Base-by-base conservation (phyloP, 805 yeast species). In the Metschnikowia gelsemii region DNA sequence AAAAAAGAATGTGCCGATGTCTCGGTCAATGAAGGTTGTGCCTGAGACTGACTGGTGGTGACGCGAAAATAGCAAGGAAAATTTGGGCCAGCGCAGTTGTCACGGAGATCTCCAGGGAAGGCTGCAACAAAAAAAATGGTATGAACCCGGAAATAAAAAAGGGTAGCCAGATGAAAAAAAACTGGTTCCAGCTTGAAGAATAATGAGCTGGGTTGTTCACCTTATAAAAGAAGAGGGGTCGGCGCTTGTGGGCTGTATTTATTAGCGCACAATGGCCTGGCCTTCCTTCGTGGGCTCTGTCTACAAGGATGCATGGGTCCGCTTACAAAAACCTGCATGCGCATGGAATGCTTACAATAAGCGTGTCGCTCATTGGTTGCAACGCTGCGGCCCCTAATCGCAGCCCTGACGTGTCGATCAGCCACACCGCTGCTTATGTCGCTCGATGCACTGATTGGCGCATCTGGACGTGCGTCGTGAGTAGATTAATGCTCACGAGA, bases 1-100 rank as follows among this genome's bases (percentile, higher is more conserved):
- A n/a, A 18, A 35, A 4, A 18, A 14, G 16, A 17, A 23, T 8
- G 19, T 18, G 29, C 5, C 4, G 16, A 26, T 13, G 7, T 26
- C 4, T 12, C 20, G 11, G 25, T 16, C 11, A 7, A 13, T 21
- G 35, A 13, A 32, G 20, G 35, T 19, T 9, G n/a, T 17, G 8
- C 25, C n/a, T 21, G 13, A 23, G 11, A 28, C 21, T 28, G 12
- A 28, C 30, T 27, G 31, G 14, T 35, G 30, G 32, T 35, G 32
- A 18, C 32, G 41, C 41, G 41, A 31, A 36, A 38, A 38, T 31
- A 38, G 41, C 41, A 38, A 38, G 25, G 35, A 31, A 38, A 38
- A 30, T 16, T n/a, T 14, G 8, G 12, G 27, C 14, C 29, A 26
- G 29, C 29, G 16, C 14, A 26, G n/a, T n/a, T n/a, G n/a, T n/a